Evolutionary conservation across 176 grass and related monocot species (phyloP).

Genomic region (Saccharum spontaneum): DNA sequence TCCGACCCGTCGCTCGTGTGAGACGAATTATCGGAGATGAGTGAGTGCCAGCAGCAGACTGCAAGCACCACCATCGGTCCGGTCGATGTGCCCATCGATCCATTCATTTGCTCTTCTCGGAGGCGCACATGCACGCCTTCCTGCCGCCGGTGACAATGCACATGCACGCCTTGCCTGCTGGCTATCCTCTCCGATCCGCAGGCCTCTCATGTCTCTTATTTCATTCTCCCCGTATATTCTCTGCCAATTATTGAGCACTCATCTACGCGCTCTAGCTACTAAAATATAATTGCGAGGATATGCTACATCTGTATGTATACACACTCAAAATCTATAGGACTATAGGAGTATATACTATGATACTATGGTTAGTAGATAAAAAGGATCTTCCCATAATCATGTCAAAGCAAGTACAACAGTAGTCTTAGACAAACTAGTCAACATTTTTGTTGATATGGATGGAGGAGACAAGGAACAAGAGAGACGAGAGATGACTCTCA

Average conservation of each 20-base stretch:
- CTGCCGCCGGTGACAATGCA: neutral
- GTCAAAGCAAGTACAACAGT: too few species aligned
- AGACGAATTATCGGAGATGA: slow-evolving; percentile 18
- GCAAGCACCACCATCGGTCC: neutral
- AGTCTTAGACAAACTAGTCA: too few species aligned
- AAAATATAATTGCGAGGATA: neutral
- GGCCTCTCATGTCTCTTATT: neutral
- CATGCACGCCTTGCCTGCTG: neutral
- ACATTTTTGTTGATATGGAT: too few species aligned
- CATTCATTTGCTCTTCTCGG: neutral
- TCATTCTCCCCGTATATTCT: neutral
- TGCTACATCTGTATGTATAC: too few species aligned
- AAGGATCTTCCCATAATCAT: too few species aligned
- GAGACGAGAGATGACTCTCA: too few species aligned
- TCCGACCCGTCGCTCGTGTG: slow-evolving; percentile 12
- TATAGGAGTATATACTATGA: too few species aligned
- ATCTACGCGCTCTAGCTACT: neutral
- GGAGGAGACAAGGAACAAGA: too few species aligned
- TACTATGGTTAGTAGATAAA: too few species aligned
- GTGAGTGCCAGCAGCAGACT: neutral
- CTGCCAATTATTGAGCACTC: slow-evolving; percentile 38
- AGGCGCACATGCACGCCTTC: neutral
- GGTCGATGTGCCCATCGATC: neutral
- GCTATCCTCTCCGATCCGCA: neutral
- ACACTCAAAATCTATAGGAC: too few species aligned